Evolutionary conservation across 2,329 filamentous ascomycete species (phyloP).

Genomic region (Colletotrichum kahawae): DNA sequence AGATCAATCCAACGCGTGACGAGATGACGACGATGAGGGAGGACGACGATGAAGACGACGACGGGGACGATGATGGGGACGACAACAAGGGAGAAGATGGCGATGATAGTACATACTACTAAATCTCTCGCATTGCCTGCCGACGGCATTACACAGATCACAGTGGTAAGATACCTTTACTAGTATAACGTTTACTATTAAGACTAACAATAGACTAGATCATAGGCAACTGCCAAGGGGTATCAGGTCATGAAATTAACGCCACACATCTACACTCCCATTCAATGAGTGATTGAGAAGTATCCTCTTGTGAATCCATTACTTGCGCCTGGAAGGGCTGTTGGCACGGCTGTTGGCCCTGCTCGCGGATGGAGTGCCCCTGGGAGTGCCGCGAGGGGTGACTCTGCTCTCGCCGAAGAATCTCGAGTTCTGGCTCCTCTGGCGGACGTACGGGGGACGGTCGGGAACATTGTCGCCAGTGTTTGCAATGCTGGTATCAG

Average conservation of each 20-base stretch:
- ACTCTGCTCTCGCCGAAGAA: constrained; percentile 48
- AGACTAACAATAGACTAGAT: background rate
- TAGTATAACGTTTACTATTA: background rate
- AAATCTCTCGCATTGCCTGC: rapidly evolving
- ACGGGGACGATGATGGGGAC: too few relatives aligned
- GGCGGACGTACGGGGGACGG: constrained; percentile 3
- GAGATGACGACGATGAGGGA: background rate
- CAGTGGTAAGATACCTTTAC: too few relatives aligned
- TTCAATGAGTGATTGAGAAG: background rate
- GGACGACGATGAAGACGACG: too few relatives aligned
- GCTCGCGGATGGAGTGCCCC: constrained; percentile 41
- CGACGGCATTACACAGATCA: rapidly evolving
- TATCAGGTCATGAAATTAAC: background rate
- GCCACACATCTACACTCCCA: background rate
- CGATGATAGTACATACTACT: background rate
- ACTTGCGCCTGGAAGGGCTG: constrained; percentile 3
- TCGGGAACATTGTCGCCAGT: constrained; percentile 26
- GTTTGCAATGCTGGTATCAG: background rate
- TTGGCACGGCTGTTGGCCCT: constrained; percentile 28
- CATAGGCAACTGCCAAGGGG: background rate
- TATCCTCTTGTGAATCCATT: background rate
- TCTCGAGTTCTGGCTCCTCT: constrained; percentile 43
- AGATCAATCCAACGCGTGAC: background rate
- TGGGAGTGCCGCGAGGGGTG: constrained; percentile 40
- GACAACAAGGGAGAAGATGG: background rate